A percentile compares a stretch with the other conserved stretches of the same genome.
phyloP scores from a whole-genome alignment of 2,329 filamentous ascomycete species.

The Claviceps purpurea region DNA sequence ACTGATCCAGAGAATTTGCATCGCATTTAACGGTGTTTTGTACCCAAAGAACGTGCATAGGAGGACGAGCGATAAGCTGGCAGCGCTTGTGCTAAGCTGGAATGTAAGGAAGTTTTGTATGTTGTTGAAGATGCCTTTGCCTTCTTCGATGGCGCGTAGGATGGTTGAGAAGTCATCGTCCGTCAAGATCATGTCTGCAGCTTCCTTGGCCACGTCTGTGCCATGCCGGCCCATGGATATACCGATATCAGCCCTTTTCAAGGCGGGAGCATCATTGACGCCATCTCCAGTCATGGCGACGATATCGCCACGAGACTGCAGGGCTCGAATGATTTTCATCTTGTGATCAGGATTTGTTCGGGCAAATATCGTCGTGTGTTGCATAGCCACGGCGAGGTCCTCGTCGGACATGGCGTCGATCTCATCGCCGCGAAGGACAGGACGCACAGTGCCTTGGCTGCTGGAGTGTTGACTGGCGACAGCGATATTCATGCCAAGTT shows the following conservation, averaged over 20 bases:
- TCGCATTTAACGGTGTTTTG: constrained; percentile 91
- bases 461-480: constrained; percentile 35
- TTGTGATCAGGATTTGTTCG: constrained; percentile 96
- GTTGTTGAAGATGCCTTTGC: constrained; percentile 98
- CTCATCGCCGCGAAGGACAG: constrained; percentile 78
- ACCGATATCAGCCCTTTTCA: constrained; percentile 96
- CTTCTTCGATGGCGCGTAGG: constrained; percentile 89
- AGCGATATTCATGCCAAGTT: constrained; percentile 82
- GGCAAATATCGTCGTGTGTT: constrained; percentile 85
- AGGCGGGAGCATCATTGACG: constrained; percentile 89
- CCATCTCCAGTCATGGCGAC: constrained; percentile 99
- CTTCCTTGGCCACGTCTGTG: constrained; percentile 94
- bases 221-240: constrained; percentile 93
- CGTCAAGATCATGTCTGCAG: constrained; percentile 84
- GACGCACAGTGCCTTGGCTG: constrained; percentile 46
- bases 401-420: constrained; percentile 84
- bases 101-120: constrained; percentile 99
- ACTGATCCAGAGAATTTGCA: constrained; percentile 99
- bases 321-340: constrained; percentile 84
- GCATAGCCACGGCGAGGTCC: constrained; percentile 73
- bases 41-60: constrained; percentile 87
- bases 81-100: constrained; percentile 92
- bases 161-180: constrained; percentile 89
- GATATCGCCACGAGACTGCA: constrained; percentile 87
- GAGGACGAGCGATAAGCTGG: constrained; percentile 80